Evolutionary conservation across 305 asterid genomes (phyloP), one percentile per base, ranked within the genome.

Genomic region (Fraxinus nigra): DNA sequence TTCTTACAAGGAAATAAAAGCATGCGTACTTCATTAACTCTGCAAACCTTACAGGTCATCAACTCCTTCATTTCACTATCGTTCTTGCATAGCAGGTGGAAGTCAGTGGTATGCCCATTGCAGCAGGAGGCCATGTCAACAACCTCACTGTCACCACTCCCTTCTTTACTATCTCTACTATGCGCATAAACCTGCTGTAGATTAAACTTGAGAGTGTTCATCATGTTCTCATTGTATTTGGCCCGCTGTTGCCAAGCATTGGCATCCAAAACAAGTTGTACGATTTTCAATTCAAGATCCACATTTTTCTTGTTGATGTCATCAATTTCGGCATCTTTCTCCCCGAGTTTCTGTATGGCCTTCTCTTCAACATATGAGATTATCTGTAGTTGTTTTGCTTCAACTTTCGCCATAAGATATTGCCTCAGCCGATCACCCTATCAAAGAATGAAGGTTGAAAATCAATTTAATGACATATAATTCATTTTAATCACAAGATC

Each of bases 111-210:
- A 35, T 85, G 89, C 11, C 97, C 98, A 51, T 91, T 88, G 86
- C 90, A 90, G 90, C 95, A 94, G 18, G 99, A 95, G 70, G 98
- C 98, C 1, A 97, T 90, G 72, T 95, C 98, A 22, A 91, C 92
- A 4, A 94, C 90, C 90, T 95, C 99, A 28, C 97, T 94, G 78
- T 94, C 99, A 28, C 99, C 99, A 81, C 97, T 92, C 70, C 99
- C 99, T 90, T 95, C 99, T 87, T 92, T 94, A 80, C 97, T 92
- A 72, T 95, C 97, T 85, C 92, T 78, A 86, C 94, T 87, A 35
- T 88, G 95, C 1, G 96, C 97, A 70, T 92, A 91, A 73, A 88
- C 93, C 81, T 91, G 97, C 72, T 92, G 95, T 13, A 95, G 91
- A 80, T 89, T 95, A 16, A 84, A 82, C 86, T 92, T 91, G 7